Percentiles rank a stretch among this genome's conserved stretches.
Conservation (phyloP, 768 basidiomycete species). For the Russula sp. region DNA sequence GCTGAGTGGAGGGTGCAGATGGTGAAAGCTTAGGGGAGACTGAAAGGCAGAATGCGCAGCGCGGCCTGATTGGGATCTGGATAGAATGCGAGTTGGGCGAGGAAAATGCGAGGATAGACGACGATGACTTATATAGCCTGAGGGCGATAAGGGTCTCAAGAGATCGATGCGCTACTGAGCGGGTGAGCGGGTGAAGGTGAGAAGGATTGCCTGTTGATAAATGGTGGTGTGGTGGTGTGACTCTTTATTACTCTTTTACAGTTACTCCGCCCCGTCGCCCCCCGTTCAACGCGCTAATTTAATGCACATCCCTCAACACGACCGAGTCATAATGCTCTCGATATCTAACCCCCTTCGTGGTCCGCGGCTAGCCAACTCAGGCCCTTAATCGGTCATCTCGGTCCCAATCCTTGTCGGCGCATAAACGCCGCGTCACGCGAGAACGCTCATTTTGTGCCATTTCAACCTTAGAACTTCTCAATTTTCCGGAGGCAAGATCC, state of each 20-base stretch:
- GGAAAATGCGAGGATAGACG: conserved; percentile 6
- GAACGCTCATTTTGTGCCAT: conserved; percentile 12
- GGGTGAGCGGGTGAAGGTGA: conserved; percentile 11
- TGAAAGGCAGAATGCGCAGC: neutral
- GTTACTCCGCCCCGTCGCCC: neutral
- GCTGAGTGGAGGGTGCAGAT: neutral
- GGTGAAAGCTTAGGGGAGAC: conserved; percentile 17
- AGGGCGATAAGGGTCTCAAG: conserved; percentile 10
- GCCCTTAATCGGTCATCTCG: conserved; percentile 8
- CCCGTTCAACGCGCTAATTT: neutral
- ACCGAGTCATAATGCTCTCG: neutral
- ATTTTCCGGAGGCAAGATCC: conserved; percentile 7
- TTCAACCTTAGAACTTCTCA: neutral
- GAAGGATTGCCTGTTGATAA: neutral
- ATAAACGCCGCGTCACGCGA: conserved; percentile 14
- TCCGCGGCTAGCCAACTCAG: conserved; percentile 5
- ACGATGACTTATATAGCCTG: conserved; percentile 23
- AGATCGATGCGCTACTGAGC: neutral
- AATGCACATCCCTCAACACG: neutral
- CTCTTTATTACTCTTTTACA: neutral
- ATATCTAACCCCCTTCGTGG: neutral
- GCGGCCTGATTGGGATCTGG: conserved; percentile 11
- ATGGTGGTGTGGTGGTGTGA: conserved; percentile 12
- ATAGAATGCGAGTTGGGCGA: conserved; percentile 21
- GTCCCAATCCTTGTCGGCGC: conserved; percentile 8